phyloP scores from a whole-genome alignment of 2,329 filamentous ascomycete species.

The Nothomitra cinnamomea region DNA sequence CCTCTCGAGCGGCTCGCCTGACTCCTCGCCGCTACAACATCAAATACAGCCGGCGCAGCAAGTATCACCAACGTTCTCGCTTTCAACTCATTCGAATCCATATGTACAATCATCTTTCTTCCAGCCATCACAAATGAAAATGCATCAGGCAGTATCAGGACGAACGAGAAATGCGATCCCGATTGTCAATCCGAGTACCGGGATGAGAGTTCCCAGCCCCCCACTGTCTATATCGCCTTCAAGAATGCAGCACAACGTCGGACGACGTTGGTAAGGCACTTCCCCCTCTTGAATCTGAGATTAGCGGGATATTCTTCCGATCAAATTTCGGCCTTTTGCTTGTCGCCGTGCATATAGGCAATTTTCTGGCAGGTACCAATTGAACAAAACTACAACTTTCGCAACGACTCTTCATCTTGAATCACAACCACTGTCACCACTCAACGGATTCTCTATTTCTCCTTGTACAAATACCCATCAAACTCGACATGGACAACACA shows the following conservation, averaged over 20 bases:
- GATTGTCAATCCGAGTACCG: constrained; percentile 90
- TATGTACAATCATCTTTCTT: constrained; percentile 44
- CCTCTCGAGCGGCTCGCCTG: constrained; percentile 82
- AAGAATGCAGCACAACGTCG: constrained; percentile 41
- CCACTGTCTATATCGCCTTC: constrained; percentile 53
- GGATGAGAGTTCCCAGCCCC: constrained; percentile 74
- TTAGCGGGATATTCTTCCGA: neutral
- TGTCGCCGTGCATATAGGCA: neutral
- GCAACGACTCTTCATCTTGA: neutral
- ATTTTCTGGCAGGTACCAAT: constrained; percentile 4
- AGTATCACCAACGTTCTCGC: constrained; percentile 53
- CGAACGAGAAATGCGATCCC: constrained; percentile 89
- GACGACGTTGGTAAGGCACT: constrained; percentile 29
- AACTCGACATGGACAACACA: neutral
- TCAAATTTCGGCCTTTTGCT: neutral
- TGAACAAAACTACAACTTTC: neutral
- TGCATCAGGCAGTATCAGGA: constrained; percentile 80
- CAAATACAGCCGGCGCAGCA: constrained; percentile 56
- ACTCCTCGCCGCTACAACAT: constrained; percentile 79
- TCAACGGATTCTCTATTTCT: neutral
- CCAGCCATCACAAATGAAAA: constrained; percentile 55
- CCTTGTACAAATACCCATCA: constrained; percentile 3
- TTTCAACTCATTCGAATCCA: constrained; percentile 47
- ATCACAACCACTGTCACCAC: constrained; percentile 2
- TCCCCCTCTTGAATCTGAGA: constrained; percentile 1